Percentiles rank a stretch among this genome's conserved stretches.
Evolutionary conservation across 257 asterid species (phyloP).

Genomic region (Solanum tarijense): DNA sequence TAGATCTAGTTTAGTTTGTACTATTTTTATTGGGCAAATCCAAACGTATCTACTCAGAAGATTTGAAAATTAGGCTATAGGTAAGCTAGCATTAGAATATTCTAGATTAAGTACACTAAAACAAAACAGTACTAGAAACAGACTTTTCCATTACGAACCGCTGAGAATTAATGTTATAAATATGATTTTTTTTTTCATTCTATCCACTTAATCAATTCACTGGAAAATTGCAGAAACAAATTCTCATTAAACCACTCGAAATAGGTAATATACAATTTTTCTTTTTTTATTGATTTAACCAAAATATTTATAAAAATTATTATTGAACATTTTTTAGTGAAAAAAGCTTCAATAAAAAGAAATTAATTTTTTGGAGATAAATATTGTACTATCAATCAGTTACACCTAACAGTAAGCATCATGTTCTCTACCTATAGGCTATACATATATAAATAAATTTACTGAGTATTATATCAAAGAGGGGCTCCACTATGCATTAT

Average conservation of each 20-base stretch:
- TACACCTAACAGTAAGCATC: neutral
- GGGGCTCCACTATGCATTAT: neutral
- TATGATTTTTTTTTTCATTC: too few relatives aligned
- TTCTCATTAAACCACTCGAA: too few relatives aligned
- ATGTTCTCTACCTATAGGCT: neutral
- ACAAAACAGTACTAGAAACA: neutral
- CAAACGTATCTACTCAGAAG: neutral
- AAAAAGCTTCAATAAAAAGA: too few relatives aligned
- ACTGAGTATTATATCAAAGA: neutral
- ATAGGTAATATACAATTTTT: neutral
- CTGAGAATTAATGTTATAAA: too few relatives aligned
- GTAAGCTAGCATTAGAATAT: neutral
- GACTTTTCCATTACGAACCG: neutral
- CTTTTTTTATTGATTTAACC: neutral
- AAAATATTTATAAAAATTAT: too few relatives aligned
- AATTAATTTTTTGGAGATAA: neutral
- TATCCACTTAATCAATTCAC: neutral
- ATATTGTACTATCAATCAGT: neutral
- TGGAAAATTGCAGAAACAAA: too few relatives aligned
- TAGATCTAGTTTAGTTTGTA: neutral
- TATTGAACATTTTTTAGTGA: too few relatives aligned
- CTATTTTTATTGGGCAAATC: neutral
- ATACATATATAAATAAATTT: too few relatives aligned
- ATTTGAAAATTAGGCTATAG: neutral
- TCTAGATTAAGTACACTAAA: neutral